Conservation (phyloP, 305 asterid genomes). For the Fraxinus dipetala region DNA sequence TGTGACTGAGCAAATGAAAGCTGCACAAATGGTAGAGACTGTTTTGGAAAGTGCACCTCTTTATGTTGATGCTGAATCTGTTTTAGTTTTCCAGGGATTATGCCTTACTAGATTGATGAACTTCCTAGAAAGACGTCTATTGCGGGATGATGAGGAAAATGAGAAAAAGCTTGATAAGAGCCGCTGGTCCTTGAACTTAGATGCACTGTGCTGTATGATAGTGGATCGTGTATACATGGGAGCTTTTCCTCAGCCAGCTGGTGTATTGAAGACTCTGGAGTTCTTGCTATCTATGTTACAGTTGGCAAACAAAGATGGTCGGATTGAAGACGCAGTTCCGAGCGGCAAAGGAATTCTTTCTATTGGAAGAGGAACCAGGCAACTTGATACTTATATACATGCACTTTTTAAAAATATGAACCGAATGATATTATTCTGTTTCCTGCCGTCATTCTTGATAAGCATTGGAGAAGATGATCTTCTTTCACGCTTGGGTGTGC, state of each 20-base stretch:
- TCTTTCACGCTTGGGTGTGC: slow-evolving; percentile 75
- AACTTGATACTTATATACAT: slow-evolving; percentile 75
- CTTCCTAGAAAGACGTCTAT: slow-evolving; percentile 91
- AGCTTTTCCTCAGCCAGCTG: slow-evolving; percentile 90
- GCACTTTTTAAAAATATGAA: slow-evolving; percentile 80
- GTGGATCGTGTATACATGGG: slow-evolving; percentile 99
- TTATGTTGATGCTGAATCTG: slow-evolving; percentile 81
- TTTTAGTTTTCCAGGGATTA: slow-evolving; percentile 91
- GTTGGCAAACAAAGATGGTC: slow-evolving; percentile 96
- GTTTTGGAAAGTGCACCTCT: slow-evolving; percentile 84
- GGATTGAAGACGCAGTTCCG: slow-evolving; percentile 86
- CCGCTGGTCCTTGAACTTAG: slow-evolving; percentile 82
- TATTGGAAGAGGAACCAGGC: slow-evolving; percentile 95
- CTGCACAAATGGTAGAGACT: slow-evolving; percentile 64
- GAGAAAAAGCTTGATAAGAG: slow-evolving; percentile 85
- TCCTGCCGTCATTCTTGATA: slow-evolving; percentile 84
- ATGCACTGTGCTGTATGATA: slow-evolving; percentile 84
- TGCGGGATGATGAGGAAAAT: slow-evolving; percentile 93
- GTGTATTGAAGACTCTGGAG: slow-evolving; percentile 84
- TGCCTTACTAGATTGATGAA: slow-evolving; percentile 93
- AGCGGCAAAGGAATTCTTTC: slow-evolving; percentile 84
- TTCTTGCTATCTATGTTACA: slow-evolving; percentile 94
- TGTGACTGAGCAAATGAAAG: slow-evolving; percentile 84
- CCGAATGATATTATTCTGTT: slow-evolving; percentile 81
- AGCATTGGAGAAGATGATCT: slow-evolving; percentile 90